Percentiles rank a stretch among this genome's conserved stretches.
Conservation (phyloP, 192 early-diverging fungal genomes). For the Ramicandelaber brevisporus region DNA sequence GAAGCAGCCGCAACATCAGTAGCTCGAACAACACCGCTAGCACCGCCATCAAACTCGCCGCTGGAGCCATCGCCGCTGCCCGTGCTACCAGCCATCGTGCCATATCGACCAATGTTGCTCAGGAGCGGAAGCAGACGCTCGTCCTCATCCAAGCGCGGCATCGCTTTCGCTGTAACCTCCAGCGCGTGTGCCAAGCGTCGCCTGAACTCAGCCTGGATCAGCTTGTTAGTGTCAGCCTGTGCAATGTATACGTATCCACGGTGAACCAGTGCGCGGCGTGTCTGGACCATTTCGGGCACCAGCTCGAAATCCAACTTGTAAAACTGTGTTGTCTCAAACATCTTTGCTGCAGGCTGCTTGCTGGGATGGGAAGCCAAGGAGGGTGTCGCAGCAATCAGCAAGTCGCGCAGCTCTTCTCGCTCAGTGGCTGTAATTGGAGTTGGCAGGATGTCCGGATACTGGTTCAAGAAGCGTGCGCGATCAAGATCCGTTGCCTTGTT, state of each 20-base stretch:
- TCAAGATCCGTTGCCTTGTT: conserved; percentile 2
- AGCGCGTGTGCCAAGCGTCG: conserved; percentile 18
- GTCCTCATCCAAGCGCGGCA: conserved; percentile 79
- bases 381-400: conserved; percentile 10
- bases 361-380: conserved; percentile 6
- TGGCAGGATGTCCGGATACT: conserved; percentile 4
- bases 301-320: conserved; percentile 41
- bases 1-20: conserved; percentile 38
- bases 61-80: conserved; percentile 53
- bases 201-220: conserved; percentile 56
- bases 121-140: conserved; percentile 73
- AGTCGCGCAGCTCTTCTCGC: conserved; percentile 12
- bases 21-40: conserved; percentile 29
- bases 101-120: too few relatives aligned
- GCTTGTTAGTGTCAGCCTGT: conserved; percentile 30
- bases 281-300: conserved; percentile 29
- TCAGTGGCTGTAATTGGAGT: background rate
- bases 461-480: conserved; percentile 13
- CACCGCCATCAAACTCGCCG: conserved; percentile 24
- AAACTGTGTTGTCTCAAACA: conserved; percentile 6
- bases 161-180: conserved; percentile 40
- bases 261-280: conserved; percentile 29
- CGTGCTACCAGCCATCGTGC: too few relatives aligned
- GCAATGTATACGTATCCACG: conserved; percentile 49
- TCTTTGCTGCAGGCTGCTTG: conserved; percentile 3